phyloP scores from a whole-genome alignment of 345 rosid genomes.

The Garcia nutans region DNA sequence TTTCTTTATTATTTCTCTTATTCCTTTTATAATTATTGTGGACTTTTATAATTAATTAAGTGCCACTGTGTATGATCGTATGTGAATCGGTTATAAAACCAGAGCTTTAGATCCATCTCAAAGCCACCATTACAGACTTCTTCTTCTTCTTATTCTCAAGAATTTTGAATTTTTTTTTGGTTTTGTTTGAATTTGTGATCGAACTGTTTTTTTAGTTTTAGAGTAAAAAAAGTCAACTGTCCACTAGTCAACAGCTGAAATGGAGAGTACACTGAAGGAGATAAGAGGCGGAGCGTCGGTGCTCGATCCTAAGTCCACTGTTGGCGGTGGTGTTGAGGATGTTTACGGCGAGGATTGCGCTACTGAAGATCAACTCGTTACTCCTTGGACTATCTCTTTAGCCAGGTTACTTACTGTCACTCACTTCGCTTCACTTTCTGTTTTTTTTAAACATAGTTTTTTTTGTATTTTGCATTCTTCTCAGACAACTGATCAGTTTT shows the following conservation, averaged over 20 bases:
- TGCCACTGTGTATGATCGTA: neutral
- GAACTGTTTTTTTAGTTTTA: neutral
- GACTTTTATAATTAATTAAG: neutral
- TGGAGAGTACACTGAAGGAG: slow-evolving; percentile 63
- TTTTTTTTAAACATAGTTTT: neutral
- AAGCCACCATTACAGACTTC: neutral
- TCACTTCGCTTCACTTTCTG: neutral
- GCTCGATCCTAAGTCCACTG: slow-evolving; percentile 51
- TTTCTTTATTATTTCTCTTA: neutral
- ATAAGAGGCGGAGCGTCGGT: slow-evolving; percentile 40
- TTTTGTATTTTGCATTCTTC: neutral
- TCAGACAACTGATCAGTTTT: neutral
- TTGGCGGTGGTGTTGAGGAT: slow-evolving; percentile 53
- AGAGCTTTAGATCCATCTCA: too few relatives aligned
- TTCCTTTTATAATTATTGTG: neutral
- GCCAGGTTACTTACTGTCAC: slow-evolving; percentile 51
- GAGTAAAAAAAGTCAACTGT: neutral
- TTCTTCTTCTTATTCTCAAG: neutral
- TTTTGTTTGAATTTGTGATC: neutral
- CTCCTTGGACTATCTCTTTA: slow-evolving; percentile 81
- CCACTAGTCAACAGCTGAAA: slow-evolving; percentile 16
- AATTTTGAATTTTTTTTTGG: too few relatives aligned
- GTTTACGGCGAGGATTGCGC: slow-evolving; percentile 68
- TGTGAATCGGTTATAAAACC: too few relatives aligned
- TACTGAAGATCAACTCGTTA: slow-evolving; percentile 68